Evolutionary conservation across 441 rosid species (phyloP), one percentile per base, ranked within the genome.

Genomic region (Adansonia grandidieri): DNA sequence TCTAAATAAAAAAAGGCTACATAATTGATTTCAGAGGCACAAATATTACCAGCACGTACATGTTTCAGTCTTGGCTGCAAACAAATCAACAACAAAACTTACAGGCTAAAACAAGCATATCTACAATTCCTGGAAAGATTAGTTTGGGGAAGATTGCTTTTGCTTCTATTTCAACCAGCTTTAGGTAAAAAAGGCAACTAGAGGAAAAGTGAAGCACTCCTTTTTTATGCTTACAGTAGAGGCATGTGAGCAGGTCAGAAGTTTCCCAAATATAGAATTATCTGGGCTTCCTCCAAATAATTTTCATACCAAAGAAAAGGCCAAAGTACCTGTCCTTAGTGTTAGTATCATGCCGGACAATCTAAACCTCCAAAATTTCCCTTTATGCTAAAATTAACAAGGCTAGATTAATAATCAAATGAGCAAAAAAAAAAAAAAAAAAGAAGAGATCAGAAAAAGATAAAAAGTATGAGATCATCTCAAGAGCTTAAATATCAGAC

Each of bases 311-410:
- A 37, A 64, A 19, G 37, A 2, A 4, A 67, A 45, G 32, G 28
- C 37, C n/a, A 9, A 19, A 44, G 19, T 10, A 67, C 54, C n/a
- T 17, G 9, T 44, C 32, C n/a, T 19, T 67, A 11, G 53, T 17
- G 1, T n/a, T 19, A 45, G 32, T 45, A 67, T 9, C 54, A 45
- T 19, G 24, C 42, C 17, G 24, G 73, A 69, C 44, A 24, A 48
- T 13, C 19, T 32, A 45, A 67, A 67, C 53, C 54, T 67, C 72
- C 32, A 67, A 67, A n/a, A n/a, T 66, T 19, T 45, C 54, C 4
- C 54, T 47, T 47, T 47, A 20, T 22, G 17, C 71, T 19, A 45
- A 68, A 68, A 47, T 37, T 20, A 45, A 20, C 40, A 45, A 68
- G 73, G 37, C 15, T 19, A 19, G 32, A 44, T 47, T 17, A 68